phyloP scores from a whole-genome alignment of 257 asterid species.

The Buddleja alternifolia region DNA sequence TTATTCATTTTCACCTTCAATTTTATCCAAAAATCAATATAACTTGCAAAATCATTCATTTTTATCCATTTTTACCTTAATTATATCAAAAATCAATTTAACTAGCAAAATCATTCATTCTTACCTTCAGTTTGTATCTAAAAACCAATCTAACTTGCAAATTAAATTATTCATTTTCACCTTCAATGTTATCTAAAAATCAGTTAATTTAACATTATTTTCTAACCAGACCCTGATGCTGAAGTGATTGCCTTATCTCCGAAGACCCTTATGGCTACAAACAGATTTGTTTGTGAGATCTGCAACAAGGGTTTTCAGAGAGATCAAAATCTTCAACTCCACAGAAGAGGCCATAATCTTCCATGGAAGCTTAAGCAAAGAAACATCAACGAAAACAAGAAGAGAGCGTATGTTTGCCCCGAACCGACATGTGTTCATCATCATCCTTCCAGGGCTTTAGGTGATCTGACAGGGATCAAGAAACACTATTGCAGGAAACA shows the following conservation, averaged over 20 bases:
- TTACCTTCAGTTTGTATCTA: too few relatives aligned
- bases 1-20: too few relatives aligned
- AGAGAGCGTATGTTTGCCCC: conserved; percentile 73
- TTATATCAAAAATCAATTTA: too few relatives aligned
- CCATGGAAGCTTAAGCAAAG: conserved; percentile 81
- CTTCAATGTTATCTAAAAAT: too few relatives aligned
- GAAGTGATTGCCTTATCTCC: conserved; percentile 79
- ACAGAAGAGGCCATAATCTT: conserved; percentile 73
- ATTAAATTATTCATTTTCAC: too few relatives aligned
- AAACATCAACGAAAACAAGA: conserved; percentile 48
- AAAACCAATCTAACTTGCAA: too few relatives aligned
- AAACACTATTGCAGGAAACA: conserved; percentile 77
- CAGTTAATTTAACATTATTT: too few relatives aligned
- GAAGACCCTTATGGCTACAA: conserved; percentile 60
- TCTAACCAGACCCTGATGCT: conserved; percentile 65
- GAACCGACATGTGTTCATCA: conserved; percentile 70
- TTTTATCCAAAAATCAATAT: too few relatives aligned
- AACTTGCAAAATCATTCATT: too few relatives aligned
- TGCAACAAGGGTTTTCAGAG: conserved; percentile 81
- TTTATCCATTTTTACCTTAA: too few relatives aligned
- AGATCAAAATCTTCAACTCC: conserved; percentile 80
- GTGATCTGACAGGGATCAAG: conserved; percentile 79
- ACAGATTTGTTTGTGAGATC: conserved; percentile 68
- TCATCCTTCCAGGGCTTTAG: conserved; percentile 72
- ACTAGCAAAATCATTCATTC: too few relatives aligned